Percentiles rank a stretch among this genome's conserved stretches.
Conservation (phyloP, 257 asterid genomes). For the Capsicum rhomboideum region DNA sequence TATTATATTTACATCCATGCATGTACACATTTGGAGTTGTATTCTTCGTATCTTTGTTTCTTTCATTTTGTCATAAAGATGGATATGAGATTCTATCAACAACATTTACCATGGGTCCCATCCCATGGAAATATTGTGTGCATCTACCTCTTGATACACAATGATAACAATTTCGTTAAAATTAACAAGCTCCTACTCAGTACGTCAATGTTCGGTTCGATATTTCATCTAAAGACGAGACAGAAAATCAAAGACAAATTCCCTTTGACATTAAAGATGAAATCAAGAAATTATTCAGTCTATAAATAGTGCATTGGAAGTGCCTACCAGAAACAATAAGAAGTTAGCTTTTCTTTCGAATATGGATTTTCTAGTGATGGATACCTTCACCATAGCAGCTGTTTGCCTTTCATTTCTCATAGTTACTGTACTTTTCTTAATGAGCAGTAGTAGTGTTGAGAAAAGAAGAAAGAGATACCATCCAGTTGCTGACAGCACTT, state of each 20-base stretch:
- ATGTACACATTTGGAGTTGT: not conserved
- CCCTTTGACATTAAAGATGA: not conserved
- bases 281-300: not conserved
- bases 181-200: not conserved
- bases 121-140: not conserved
- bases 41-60: not conserved
- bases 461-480: too few relatives aligned
- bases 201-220: not conserved
- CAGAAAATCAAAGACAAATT: not conserved
- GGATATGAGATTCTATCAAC: not conserved
- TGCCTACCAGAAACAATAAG: not conserved
- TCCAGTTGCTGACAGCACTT: not conserved
- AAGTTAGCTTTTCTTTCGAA: not conserved
- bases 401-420: not conserved
- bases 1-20: not conserved
- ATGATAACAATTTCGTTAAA: not conserved
- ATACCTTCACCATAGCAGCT: too few relatives aligned
- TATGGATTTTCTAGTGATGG: not conserved
- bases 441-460: not conserved
- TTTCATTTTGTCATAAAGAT: not conserved
- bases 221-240: not conserved
- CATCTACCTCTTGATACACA: not conserved
- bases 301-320: not conserved
- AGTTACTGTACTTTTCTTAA: too few relatives aligned
- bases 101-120: not conserved